Percentiles rank a stretch among this genome's conserved stretches.
These are phyloP conservation scores for Boletus edulis DNA, from an alignment of 768 basidiomycete genomes.

Conservation along the genomic window DNA sequence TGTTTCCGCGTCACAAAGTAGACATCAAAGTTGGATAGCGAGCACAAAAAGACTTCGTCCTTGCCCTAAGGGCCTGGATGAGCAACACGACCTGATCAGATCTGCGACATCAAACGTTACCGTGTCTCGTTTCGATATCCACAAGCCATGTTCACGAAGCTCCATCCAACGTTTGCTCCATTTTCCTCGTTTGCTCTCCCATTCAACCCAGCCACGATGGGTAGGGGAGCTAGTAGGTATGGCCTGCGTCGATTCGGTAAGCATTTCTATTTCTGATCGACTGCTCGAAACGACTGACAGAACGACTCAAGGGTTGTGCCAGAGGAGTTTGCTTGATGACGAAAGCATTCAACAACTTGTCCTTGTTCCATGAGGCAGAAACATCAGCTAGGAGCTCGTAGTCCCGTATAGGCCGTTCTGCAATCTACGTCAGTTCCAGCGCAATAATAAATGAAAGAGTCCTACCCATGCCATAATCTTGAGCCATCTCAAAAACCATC, in stretches of 20 bases:
- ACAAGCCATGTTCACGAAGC: constrained; percentile 82
- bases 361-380: constrained; percentile 84
- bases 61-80: constrained; percentile 55
- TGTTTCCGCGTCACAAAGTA: constrained; percentile 75
- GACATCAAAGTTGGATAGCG: constrained; percentile 85
- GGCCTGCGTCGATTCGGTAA: constrained; percentile 43
- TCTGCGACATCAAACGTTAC: constrained; percentile 41
- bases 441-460: not conserved
- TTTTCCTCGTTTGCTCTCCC: constrained; percentile 88
- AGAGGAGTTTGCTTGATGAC: constrained; percentile 74
- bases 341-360: constrained; percentile 77
- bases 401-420: constrained; percentile 87
- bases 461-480: constrained; percentile 91
- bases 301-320: constrained; percentile 54
- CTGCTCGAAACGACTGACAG: constrained; percentile 41
- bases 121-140: constrained; percentile 86
- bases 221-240: constrained; percentile 46
- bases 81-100: not conserved
- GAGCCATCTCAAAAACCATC: constrained; percentile 89
- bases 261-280: constrained; percentile 36
- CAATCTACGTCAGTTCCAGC: constrained; percentile 12
- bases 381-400: constrained; percentile 84
- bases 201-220: constrained; percentile 71
- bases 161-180: constrained; percentile 94
- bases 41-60: constrained; percentile 80